These are phyloP conservation scores for Sophora flavescens DNA, from an alignment of 306 rosid species.

Conservation along the genomic window DNA sequence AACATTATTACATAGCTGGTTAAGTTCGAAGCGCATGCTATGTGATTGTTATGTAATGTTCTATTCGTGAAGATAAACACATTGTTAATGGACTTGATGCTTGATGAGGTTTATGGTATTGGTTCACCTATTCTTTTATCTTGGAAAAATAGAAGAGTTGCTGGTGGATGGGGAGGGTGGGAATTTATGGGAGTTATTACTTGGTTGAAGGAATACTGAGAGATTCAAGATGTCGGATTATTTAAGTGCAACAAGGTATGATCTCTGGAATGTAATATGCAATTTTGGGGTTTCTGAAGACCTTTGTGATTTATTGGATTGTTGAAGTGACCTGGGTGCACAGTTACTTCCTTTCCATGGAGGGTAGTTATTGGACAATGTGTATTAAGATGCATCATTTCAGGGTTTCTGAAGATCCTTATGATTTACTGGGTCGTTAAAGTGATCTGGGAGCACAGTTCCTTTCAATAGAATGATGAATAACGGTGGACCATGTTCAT, in stretches of 20 bases:
- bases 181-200: slow-evolving; percentile 21
- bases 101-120: slow-evolving; percentile 5
- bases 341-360: slow-evolving; percentile 24
- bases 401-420: slow-evolving; percentile 4
- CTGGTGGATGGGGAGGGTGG: not conserved
- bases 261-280: slow-evolving; percentile 4
- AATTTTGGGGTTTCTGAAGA: slow-evolving; percentile 28
- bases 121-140: slow-evolving; percentile 23
- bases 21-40: not conserved
- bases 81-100: slow-evolving; percentile 13
- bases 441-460: slow-evolving; percentile 28
- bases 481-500: not conserved
- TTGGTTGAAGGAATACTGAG: slow-evolving; percentile 1
- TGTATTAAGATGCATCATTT: not conserved
- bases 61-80: slow-evolving; percentile 29
- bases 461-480: slow-evolving; percentile 20
- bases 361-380: not conserved
- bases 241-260: not conserved
- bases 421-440: slow-evolving; percentile 24
- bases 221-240: slow-evolving; percentile 1
- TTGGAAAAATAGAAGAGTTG: not conserved
- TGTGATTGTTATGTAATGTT: slow-evolving; percentile 16
- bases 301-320: slow-evolving; percentile 28
- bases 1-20: slow-evolving; percentile 8
- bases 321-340: slow-evolving; percentile 32